Conservation (phyloP, 805 yeast species). For the Metschnikowia arizonensis region DNA sequence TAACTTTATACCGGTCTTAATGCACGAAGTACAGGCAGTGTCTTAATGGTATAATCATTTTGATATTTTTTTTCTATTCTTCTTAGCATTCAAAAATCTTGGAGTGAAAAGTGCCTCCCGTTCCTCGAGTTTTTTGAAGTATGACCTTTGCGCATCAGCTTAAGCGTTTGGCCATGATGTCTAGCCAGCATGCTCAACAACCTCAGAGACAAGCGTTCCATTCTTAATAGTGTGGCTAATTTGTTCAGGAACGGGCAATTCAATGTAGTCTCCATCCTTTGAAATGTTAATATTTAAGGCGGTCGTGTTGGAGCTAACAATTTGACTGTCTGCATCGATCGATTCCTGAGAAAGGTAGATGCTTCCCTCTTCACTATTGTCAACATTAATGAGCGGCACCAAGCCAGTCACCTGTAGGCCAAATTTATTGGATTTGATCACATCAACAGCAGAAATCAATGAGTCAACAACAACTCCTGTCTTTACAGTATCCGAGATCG, state of each 20-base stretch:
- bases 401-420: constrained; percentile 83
- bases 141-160: not conserved
- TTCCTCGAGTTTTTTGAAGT: not conserved
- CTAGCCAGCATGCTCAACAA: constrained; percentile 80
- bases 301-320: constrained; percentile 81
- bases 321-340: constrained; percentile 57
- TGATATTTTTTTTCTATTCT: not conserved
- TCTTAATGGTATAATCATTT: not conserved
- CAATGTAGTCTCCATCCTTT: constrained; percentile 69
- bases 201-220: constrained; percentile 62
- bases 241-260: constrained; percentile 88
- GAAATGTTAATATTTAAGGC: constrained; percentile 84
- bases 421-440: constrained; percentile 74
- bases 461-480: constrained; percentile 79
- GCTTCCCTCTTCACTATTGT: constrained; percentile 83
- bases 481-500: constrained; percentile 67
- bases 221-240: constrained; percentile 63
- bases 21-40: not conserved
- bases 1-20: not conserved
- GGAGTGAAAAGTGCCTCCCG: not conserved
- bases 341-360: constrained; percentile 72
- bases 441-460: constrained; percentile 81
- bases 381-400: constrained; percentile 80
- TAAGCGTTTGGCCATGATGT: not conserved
- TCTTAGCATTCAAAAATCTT: not conserved